These are phyloP conservation scores for Mortierella sp. DNA, from an alignment of 371 early-diverging fungal genomes.

Conservation along the genomic window DNA sequence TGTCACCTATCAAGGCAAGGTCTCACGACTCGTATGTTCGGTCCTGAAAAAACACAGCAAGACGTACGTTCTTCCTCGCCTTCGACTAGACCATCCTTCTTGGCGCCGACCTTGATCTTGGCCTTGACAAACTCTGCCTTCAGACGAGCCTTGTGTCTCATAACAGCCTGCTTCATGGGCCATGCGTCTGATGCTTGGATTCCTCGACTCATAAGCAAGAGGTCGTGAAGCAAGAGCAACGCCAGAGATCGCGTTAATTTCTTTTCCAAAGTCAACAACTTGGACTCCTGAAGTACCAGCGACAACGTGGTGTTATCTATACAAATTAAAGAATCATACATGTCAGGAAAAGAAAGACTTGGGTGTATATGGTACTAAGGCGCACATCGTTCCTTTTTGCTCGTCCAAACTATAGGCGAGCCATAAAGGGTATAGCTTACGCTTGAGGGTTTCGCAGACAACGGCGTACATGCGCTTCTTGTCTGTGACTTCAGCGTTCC, in stretches of 20 bases:
- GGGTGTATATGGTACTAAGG: too few species aligned
- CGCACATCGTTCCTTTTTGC: too few species aligned
- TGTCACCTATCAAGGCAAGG: too few species aligned
- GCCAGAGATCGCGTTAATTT: constrained; percentile 67
- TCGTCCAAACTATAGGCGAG: too few species aligned
- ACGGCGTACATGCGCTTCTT: constrained; percentile 93
- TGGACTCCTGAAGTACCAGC: constrained; percentile 63
- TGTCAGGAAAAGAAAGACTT: too few species aligned
- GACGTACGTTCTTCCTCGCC: constrained; percentile 60
- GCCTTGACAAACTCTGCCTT: constrained; percentile 82
- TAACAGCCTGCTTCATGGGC: constrained; percentile 76
- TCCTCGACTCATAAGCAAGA: constrained; percentile 85
- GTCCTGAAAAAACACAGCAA: too few species aligned
- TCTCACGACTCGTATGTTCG: too few species aligned
- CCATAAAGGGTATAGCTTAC: constrained; percentile 60
- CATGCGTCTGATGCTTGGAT: constrained; percentile 73
- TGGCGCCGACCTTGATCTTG: constrained; percentile 76
- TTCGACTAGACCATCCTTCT: constrained; percentile 77
- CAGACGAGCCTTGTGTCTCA: constrained; percentile 78
- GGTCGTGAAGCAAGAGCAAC: constrained; percentile 85
- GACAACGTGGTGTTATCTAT: constrained; percentile 51
- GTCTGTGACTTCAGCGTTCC: constrained; percentile 78
- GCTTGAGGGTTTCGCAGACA: constrained; percentile 94
- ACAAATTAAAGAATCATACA: not conserved
- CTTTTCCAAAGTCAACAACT: constrained; percentile 52